Evolutionary conservation across 2,329 filamentous ascomycete genomes (phyloP).

Genomic region (Ophiostoma ulmi): DNA sequence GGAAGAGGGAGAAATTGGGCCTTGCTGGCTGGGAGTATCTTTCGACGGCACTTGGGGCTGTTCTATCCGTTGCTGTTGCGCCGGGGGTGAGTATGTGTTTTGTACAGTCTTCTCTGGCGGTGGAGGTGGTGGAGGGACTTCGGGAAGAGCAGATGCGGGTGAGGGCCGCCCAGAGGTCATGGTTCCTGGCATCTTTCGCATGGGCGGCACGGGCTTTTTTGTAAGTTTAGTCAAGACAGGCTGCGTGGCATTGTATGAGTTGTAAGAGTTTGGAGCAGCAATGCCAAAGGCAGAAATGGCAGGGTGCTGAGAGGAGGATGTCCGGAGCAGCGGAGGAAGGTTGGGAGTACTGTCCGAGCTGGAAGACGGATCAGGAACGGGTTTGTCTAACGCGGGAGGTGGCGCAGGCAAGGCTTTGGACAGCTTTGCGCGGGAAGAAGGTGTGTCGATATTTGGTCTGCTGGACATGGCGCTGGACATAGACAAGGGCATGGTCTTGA

Average conservation of each 20-base stretch:
- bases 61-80: not conserved
- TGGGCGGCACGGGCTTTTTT: conserved; percentile 14
- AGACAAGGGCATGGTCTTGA: conserved; percentile 26
- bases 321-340: conserved; percentile 21
- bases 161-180: conserved; percentile 15
- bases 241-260: not conserved
- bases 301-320: not conserved
- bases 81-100: not conserved
- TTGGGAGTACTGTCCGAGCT: not conserved
- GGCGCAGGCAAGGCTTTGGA: conserved; percentile 54
- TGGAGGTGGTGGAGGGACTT: conserved; percentile 9
- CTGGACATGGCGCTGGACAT: conserved; percentile 29
- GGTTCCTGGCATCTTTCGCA: conserved; percentile 18
- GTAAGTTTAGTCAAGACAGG: not conserved
- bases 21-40: not conserved
- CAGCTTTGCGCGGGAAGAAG: conserved; percentile 48
- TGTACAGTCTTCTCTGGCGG: not conserved
- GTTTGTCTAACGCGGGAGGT: conserved; percentile 29
- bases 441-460: not conserved
- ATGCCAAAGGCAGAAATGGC: not conserved
- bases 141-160: conserved; percentile 17
- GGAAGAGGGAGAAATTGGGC: not conserved
- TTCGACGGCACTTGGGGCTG: not conserved
- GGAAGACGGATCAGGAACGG: not conserved
- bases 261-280: conserved; percentile 6